phyloP scores from a whole-genome alignment of 768 basidiomycete genomes.

The Mycena crocata region DNA sequence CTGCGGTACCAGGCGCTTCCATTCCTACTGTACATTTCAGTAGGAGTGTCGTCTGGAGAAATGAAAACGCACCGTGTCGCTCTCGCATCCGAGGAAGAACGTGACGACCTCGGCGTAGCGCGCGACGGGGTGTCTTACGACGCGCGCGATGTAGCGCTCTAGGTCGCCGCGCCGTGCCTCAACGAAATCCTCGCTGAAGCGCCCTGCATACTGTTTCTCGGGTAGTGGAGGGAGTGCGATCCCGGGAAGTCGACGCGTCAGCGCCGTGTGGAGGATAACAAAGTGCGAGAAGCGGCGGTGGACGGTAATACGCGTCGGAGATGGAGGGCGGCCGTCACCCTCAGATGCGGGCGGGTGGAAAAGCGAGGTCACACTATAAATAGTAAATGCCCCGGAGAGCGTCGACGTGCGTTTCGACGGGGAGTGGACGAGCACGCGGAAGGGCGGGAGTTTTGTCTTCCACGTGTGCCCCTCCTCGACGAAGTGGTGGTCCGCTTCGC shows the following conservation, averaged over 20 bases:
- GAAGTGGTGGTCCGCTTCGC: conserved; percentile 76
- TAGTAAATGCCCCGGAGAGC: conserved; percentile 77
- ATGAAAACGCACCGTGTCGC: conserved; percentile 69
- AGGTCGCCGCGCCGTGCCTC: conserved; percentile 86
- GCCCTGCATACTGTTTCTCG: conserved; percentile 85
- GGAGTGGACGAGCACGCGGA: conserved; percentile 82
- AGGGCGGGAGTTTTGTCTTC: conserved; percentile 78
- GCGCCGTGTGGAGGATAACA: conserved; percentile 77
- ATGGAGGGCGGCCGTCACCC: conserved; percentile 37
- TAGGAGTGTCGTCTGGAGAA: conserved; percentile 9
- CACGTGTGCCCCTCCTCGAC: conserved; percentile 79
- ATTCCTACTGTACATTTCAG: conserved; percentile 62
- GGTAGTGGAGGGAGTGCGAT: conserved; percentile 86
- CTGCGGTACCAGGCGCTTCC: conserved; percentile 71
- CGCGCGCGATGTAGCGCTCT: conserved; percentile 77
- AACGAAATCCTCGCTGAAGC: conserved; percentile 85
- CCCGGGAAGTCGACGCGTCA: conserved; percentile 77
- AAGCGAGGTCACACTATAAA: conserved; percentile 82
- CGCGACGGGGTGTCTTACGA: conserved; percentile 81
- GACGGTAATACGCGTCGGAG: conserved; percentile 74
- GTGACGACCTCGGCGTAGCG: conserved; percentile 84
- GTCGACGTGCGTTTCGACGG: conserved; percentile 79
- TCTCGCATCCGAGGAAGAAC: conserved; percentile 83
- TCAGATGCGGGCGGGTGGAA: conserved; percentile 56
- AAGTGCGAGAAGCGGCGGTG: conserved; percentile 90